phyloP scores from a whole-genome alignment of 345 rosid genomes.

The Salix koriyanagi region DNA sequence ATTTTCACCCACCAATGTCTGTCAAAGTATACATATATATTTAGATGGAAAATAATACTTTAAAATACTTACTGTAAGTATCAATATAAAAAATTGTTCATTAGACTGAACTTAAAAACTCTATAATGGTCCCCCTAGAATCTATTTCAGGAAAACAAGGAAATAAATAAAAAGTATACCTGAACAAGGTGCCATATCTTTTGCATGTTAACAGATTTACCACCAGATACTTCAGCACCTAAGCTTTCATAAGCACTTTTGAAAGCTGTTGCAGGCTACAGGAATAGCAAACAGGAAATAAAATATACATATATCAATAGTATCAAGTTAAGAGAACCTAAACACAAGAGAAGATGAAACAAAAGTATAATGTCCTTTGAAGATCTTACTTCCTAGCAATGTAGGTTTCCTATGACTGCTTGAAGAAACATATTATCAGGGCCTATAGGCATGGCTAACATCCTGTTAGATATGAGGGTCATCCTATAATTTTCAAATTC shows the following conservation, averaged over 20 bases:
- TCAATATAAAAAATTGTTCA: neutral
- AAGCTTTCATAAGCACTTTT: conserved; percentile 74
- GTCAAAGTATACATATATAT: conserved; percentile 19
- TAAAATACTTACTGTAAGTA: neutral
- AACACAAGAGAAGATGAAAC: neutral
- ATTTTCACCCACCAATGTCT: conserved; percentile 82
- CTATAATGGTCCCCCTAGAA: neutral
- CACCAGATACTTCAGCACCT: conserved; percentile 63
- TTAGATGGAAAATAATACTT: conserved; percentile 18
- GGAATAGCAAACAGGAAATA: conserved; percentile 7
- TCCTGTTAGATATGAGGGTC: neutral
- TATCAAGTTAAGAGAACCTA: neutral
- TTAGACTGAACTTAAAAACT: neutral
- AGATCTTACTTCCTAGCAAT: neutral
- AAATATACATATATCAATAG: neutral
- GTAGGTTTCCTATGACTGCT: neutral
- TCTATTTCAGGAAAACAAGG: neutral
- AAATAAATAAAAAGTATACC: conserved; percentile 36
- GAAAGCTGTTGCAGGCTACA: conserved; percentile 78
- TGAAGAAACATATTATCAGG: neutral
- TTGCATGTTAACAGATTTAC: conserved; percentile 88
- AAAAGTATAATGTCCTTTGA: neutral
- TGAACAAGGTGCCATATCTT: conserved; percentile 97
- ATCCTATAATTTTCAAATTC: neutral
- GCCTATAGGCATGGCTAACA: neutral